Evolutionary conservation across 768 basidiomycete species (phyloP), one percentile per base, ranked within the genome.

Genomic region (Leccinum barrowsii): DNA sequence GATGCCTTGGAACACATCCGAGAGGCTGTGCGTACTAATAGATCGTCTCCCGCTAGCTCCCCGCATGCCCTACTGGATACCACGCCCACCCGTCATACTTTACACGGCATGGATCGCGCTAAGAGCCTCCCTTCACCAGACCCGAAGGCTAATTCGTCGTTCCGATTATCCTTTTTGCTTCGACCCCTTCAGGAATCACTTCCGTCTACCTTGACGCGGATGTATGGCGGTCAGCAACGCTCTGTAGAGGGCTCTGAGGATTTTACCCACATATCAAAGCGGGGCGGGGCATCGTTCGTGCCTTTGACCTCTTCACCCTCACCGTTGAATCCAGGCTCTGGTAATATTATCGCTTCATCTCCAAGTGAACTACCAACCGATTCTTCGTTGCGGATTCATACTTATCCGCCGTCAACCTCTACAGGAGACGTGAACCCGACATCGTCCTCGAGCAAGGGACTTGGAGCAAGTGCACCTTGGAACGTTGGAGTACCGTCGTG

Each of bases 1-100:
- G 78, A 71, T 35, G 91, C 93, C 2, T 78, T 95, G 56, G 86
- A 89, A 44, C 85, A 89, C 70, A 94, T 98, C 59, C 86, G 90
- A 30, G 84, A 86, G 60, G 85, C 84, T 11, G 84, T 97, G 34
- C 83, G 87, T 56, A 73, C 75, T 17, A 77, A 84, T 65, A 82
- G 83, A 40, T 72, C 69, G 3, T 60, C 65, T 11, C 58, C 62
- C 22, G 28, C 67, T 26, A 54, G 32, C 52, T 72, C 65, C 51
- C 67, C 65, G 19, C 62, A 59, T 55, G 51, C 66, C 21, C 73
- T 87, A 22, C 73, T 89, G 61, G 87, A 89, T 60, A 89, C 87
- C 17, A 89, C 87, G 5, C 70, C 75, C 19, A 52, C 78, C 1
- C 78, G 82, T 17, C 56, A 69, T 30, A 56, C 68, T 22, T 63